A percentile compares a stretch with the other conserved stretches of the same genome.
Conservation (phyloP, 2,329 filamentous ascomycete species). For the Diaporthe aspalathi region DNA sequence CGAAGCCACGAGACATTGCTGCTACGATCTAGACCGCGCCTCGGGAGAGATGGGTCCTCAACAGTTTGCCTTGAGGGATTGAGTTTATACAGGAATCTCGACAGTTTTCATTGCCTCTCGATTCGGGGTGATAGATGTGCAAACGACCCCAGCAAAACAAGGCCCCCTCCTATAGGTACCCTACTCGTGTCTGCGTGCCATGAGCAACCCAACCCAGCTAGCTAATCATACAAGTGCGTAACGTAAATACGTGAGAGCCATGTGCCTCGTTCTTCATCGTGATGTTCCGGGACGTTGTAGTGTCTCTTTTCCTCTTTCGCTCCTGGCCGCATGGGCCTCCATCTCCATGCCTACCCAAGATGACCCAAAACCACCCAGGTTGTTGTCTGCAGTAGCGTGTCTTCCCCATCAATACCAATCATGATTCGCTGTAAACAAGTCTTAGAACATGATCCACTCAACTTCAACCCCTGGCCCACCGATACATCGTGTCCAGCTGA, state of each 20-base stretch:
- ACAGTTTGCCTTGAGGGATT: not conserved
- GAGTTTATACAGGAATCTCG: conserved; percentile 10
- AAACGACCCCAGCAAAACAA: conserved; percentile 3
- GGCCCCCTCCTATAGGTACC: not conserved
- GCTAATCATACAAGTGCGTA: conserved; percentile 29
- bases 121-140: conserved; percentile 16
- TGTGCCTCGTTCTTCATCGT: conserved; percentile 20
- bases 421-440: not conserved
- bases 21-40: conserved; percentile 8
- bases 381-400: conserved; percentile 5
- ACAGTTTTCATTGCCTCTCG: conserved; percentile 20
- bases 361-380: not conserved
- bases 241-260: conserved; percentile 27
- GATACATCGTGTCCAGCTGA: conserved; percentile 69
- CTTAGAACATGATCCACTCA: conserved; percentile 76
- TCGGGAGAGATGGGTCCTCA: not conserved
- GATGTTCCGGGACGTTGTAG: conserved; percentile 13
- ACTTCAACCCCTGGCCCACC: conserved; percentile 67
- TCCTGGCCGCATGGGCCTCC: not conserved
- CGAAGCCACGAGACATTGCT: not conserved
- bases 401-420: not conserved
- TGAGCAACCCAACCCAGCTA: conserved; percentile 15
- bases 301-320: conserved; percentile 16
- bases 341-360: not conserved
- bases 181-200: not conserved